Base-by-base conservation (phyloP, 106 monocot genomes). In the Agapanthus africanus region DNA sequence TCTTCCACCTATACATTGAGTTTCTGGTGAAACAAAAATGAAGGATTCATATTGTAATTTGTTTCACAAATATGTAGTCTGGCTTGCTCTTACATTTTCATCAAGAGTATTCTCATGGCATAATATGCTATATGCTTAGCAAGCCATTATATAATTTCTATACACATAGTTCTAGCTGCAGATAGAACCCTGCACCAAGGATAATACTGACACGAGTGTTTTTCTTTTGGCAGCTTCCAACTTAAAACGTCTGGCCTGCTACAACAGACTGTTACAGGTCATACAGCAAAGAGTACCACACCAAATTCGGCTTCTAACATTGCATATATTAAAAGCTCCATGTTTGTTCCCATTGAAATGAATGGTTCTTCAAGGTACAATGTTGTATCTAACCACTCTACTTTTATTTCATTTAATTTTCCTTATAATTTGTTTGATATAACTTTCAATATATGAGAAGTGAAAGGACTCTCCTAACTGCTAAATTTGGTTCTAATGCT, bases 341-440 rank as follows among this genome's bases (percentile, higher is more conserved):
- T 37, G 40, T 62, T n/a, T 6, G 54, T 51, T 70, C 66, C 60
- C 26, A 25, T 38, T 70, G 77, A 70, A 70, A 68, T 23, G 8
- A 39, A 62, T 59, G 64, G 52, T 37, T 28, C 28, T 59, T 76
- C 67, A 79, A 75, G 78, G 80, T 84, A 73, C 30, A 18, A 63
- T 41, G 25, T 41, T 27, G 70, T 40, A 70, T 33, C 49, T 38
- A 54, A 34, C 21, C 40, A 21, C 7, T 35, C 46, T 31, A 47
- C 18, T 0, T 33, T 21, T 4, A n/a, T n/a, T n/a, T n/a, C 26
- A 26, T 51, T 69, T 21, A 14, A 10, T 18, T 4, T 25, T 9
- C 31, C 27, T 28, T 1, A 15, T 60, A 14, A 14, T 33, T 28
- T 10, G 14, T 60, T 32, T 60, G 3, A 4, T 15, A 15, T 23